Percentiles rank a stretch among this genome's conserved stretches.
These are phyloP conservation scores for Liquidambar formosana DNA, from an alignment of 164 flowering plant genomes.

Conservation along the genomic window DNA sequence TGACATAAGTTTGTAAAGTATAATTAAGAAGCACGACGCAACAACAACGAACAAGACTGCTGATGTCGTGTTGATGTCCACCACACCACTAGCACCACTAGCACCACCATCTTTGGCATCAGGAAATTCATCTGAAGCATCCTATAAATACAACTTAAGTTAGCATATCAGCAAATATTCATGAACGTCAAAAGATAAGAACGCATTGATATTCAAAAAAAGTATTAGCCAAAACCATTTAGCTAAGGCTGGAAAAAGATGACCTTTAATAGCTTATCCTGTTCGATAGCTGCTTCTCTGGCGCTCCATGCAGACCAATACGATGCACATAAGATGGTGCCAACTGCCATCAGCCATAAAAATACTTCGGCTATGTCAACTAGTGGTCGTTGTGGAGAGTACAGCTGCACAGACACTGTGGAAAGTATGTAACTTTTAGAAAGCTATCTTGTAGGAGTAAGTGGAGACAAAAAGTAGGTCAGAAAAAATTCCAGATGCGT, in stretches of 20 bases:
- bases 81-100: conserved; percentile 64
- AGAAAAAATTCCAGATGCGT: background rate
- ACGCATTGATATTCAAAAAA: too few relatives aligned
- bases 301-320: conserved; percentile 99
- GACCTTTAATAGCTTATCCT: conserved; percentile 87
- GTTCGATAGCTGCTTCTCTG: conserved; percentile 88
- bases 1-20: conserved; percentile 96
- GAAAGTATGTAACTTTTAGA: conserved; percentile 16
- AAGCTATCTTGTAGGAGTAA: background rate
- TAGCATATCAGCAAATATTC: background rate
- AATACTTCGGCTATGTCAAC: conserved; percentile 99
- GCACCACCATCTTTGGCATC: conserved; percentile 31
- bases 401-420: conserved; percentile 86
- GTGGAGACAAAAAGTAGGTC: background rate
- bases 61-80: conserved; percentile 76
- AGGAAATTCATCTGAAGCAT: conserved; percentile 65
- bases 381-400: conserved; percentile 82
- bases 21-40: conserved; percentile 89
- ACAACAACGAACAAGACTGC: conserved; percentile 82
- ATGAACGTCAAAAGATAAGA: background rate
- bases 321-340: conserved; percentile 88
- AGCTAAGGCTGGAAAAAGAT: background rate
- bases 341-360: conserved; percentile 98
- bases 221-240: background rate
- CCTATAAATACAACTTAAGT: conserved; percentile 45